These are phyloP conservation scores for Cotoneaster glaucophyllus DNA, from an alignment of 306 rosid genomes.

Conservation along the genomic window DNA sequence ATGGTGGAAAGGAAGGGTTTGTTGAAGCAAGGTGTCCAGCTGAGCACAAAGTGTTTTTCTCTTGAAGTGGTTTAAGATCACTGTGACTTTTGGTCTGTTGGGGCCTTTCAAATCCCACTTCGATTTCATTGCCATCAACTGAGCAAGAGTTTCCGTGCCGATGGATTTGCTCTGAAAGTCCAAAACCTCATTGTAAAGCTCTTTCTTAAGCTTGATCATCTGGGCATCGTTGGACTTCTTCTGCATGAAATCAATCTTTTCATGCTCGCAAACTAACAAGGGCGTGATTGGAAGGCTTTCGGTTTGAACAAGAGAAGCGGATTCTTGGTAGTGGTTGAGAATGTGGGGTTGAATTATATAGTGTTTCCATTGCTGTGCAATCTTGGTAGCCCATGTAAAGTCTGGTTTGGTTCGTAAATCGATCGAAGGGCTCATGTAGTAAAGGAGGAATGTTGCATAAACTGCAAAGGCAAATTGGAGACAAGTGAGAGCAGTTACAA, in stretches of 20 bases:
- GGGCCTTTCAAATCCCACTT: conserved; percentile 58
- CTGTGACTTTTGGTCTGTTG: conserved; percentile 62
- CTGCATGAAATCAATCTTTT: conserved; percentile 80
- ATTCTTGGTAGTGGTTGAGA: conserved; percentile 48
- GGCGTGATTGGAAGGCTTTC: conserved; percentile 39
- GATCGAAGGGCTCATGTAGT: conserved; percentile 78
- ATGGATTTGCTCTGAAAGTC: conserved; percentile 47
- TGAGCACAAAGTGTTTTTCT: conserved; percentile 91
- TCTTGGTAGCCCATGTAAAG: conserved; percentile 69
- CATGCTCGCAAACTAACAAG: conserved; percentile 54
- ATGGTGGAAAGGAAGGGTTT: conserved; percentile 80
- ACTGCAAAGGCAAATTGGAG: conserved; percentile 84
- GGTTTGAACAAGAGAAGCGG: conserved; percentile 41
- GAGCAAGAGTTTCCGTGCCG: conserved; percentile 61
- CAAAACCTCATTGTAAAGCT: conserved; percentile 63
- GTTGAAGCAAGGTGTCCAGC: conserved; percentile 68
- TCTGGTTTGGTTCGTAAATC: conserved; percentile 71
- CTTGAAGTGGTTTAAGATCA: conserved; percentile 84
- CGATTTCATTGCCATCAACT: conserved; percentile 79
- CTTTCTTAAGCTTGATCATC: conserved; percentile 72
- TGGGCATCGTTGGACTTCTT: conserved; percentile 77
- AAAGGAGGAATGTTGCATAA: conserved; percentile 79
- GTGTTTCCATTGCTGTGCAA: conserved; percentile 77
- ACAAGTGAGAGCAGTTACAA: conserved; percentile 71
- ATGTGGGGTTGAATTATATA: conserved; percentile 63